Base-by-base conservation (phyloP, 495 filamentous ascomycete species). In the Aspergillus diversus region DNA sequence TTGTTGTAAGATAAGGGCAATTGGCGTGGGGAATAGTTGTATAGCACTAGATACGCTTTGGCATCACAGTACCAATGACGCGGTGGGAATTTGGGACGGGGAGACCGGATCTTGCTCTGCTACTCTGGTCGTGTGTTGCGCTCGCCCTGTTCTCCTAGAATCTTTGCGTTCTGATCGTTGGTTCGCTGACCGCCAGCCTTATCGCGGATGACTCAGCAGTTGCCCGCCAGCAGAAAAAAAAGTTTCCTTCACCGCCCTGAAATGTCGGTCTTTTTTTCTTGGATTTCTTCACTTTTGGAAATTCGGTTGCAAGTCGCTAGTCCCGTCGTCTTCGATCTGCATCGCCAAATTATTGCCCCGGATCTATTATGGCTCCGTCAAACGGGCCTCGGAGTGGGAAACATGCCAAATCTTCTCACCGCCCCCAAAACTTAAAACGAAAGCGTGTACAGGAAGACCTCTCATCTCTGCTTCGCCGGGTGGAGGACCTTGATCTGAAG, bases 391-490 rank as follows among this genome's bases (percentile, higher is more conserved):
- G 66, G 27, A 63, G 61, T 66, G 66, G 66, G 37, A 68, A 71
- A 65, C 56, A 69, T 58, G 46, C 35, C 63, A 66, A 73, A 68
- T 31, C 67, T 63, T 66, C 70, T 57, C 46, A 75, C 34, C 64
- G 74, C 37, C 17, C 65, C 6, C 73, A 74, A 33, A 69, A 71
- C 9, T 74, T 90, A 63, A 94, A 93, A 68, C 82, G 89, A 62
- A 91, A 92, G 75, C 80, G 81, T 1, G 78, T 72, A 13, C 72
- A 81, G 17, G 81, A 82, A 6, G 73, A 80, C 52, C 61, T 84
- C 11, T 74, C 74, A 13, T 65, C 76, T 5, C 78, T 85, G 60
- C 57, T 71, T n/a, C 70, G 83, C 64, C 74, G 69, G 61, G 81
- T 85, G 31, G 78, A 81, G 61, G 79, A 80, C 7, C 76, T 84